Conservation (phyloP, 192 early-diverging fungal genomes). For the Coemansia sp. region DNA sequence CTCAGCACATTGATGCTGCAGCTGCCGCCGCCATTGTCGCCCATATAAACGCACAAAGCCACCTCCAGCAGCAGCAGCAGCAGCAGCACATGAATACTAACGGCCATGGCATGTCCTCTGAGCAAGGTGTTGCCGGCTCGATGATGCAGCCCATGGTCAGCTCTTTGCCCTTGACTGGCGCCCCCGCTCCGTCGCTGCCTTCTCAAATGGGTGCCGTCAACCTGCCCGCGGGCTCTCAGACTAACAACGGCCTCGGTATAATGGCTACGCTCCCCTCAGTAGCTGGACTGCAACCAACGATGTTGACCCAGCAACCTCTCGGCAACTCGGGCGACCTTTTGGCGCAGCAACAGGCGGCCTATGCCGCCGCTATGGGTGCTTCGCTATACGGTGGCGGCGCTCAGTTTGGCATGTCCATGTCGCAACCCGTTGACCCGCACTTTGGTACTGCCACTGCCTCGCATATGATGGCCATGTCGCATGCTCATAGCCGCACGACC, state of each 20-base stretch:
- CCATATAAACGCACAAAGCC: neutral
- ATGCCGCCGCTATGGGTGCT: slow-evolving; percentile 4
- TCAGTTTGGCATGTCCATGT: slow-evolving; percentile 5
- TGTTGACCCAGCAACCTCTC: slow-evolving; percentile 14
- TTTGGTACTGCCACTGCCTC: neutral
- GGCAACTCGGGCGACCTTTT: neutral
- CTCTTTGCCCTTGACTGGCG: neutral
- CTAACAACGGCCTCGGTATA: neutral
- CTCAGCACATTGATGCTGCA: neutral
- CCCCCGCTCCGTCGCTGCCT: neutral
- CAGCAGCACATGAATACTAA: too few species aligned
- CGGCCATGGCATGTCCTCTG: neutral
- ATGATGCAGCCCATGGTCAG: neutral
- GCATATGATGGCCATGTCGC: slow-evolving; percentile 9
- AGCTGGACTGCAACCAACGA: neutral
- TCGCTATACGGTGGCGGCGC: neutral
- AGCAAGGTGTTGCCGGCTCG: neutral
- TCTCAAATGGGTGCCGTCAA: neutral
- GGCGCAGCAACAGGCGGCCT: slow-evolving; percentile 16
- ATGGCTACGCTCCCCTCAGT: neutral
- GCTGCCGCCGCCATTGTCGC: neutral
- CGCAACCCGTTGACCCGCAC: neutral
- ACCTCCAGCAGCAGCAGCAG: neutral
- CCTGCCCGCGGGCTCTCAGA: neutral
- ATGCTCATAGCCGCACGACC: slow-evolving; percentile 33